phyloP scores from a whole-genome alignment of 163 green algal genomes.

The Scenedesmus sp. region DNA sequence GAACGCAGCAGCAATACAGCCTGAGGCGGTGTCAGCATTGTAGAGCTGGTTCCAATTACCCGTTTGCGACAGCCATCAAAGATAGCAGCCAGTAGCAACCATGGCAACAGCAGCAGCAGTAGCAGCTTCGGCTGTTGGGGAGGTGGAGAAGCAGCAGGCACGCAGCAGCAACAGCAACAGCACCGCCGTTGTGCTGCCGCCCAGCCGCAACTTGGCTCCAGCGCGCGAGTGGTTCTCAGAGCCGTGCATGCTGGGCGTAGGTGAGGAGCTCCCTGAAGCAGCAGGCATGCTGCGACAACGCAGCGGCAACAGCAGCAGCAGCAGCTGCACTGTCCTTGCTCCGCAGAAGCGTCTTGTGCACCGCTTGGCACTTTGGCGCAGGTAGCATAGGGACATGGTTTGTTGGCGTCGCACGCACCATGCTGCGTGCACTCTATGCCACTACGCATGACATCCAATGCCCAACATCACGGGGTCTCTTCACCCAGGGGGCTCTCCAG shows the following conservation, averaged over 20 bases:
- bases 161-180: background rate
- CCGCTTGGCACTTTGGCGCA: too few species aligned
- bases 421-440: too few species aligned
- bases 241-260: constrained; percentile 54
- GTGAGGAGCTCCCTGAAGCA: constrained; percentile 11
- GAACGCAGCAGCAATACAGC: background rate
- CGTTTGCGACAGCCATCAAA: too few species aligned
- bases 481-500: too few species aligned
- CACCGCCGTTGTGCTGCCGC: constrained; percentile 1
- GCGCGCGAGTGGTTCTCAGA: constrained; percentile 38
- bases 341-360: too few species aligned
- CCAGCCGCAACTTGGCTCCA: constrained; percentile 31
- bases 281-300: background rate
- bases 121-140: background rate
- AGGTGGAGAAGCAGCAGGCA: background rate
- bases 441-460: too few species aligned
- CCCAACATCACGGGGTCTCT: too few species aligned
- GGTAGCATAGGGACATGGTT: too few species aligned
- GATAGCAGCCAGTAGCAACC: too few species aligned
- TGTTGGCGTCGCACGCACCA: too few species aligned
- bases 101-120: constrained; percentile 9
- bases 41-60: too few species aligned
- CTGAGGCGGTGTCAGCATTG: too few species aligned
- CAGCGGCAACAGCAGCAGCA: background rate
- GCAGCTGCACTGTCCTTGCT: background rate